phyloP scores from a whole-genome alignment of 2,329 filamentous ascomycete genomes.

The Fusarium camptoceras region DNA sequence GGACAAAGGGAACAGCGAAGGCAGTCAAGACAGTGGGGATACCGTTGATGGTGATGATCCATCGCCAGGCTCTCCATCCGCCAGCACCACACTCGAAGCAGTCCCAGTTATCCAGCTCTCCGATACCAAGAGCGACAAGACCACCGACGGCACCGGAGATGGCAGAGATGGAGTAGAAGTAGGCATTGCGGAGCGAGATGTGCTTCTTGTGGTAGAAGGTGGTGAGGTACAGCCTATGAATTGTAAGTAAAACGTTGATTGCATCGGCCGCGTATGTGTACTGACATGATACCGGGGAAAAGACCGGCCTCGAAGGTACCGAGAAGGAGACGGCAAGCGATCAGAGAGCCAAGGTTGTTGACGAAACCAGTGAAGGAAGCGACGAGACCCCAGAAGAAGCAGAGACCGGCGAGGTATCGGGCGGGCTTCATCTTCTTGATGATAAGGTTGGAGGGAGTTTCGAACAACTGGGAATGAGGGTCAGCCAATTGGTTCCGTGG shows the following conservation, averaged over 20 bases:
- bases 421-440: conserved; percentile 54
- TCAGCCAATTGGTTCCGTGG: background rate
- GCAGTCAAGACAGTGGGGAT: conserved; percentile 61
- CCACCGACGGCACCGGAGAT: conserved; percentile 73
- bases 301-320: conserved; percentile 61
- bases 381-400: conserved; percentile 59
- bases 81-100: conserved; percentile 68
- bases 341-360: conserved; percentile 58
- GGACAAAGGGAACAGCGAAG: conserved; percentile 63
- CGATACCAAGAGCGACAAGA: conserved; percentile 73
- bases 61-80: conserved; percentile 72
- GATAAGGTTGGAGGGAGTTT: conserved; percentile 56
- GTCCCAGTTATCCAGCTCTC: conserved; percentile 15
- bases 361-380: conserved; percentile 59
- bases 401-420: conserved; percentile 62
- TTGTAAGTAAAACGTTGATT: background rate
- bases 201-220: conserved; percentile 73
- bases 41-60: conserved; percentile 72
- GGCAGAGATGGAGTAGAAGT: conserved; percentile 70
- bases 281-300: conserved; percentile 59
- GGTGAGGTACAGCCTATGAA: conserved; percentile 61
- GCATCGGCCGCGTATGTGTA: background rate
- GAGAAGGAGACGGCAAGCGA: conserved; percentile 56
- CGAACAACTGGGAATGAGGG: conserved; percentile 45
- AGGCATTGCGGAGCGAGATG: conserved; percentile 70